phyloP scores from a whole-genome alignment of 1,284 basidiomycete species.

The Cutaneotrichosporon daszewskae region DNA sequence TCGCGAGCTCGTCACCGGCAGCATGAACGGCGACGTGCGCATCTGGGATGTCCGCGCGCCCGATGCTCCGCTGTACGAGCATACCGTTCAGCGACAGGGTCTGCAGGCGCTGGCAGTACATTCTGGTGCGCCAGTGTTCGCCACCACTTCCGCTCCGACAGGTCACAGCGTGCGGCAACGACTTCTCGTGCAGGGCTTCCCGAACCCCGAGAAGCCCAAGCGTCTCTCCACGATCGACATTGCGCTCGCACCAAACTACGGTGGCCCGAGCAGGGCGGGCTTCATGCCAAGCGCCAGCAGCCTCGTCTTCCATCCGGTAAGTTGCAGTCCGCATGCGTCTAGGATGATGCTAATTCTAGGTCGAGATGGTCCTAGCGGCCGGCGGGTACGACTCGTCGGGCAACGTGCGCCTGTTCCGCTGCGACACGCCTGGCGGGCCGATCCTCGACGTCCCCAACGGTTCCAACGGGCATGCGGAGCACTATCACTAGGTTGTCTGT shows the following conservation, averaged over 20 bases:
- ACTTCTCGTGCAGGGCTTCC: conserved; percentile 44
- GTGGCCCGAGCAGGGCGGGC: conserved; percentile 18
- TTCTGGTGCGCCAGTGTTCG: conserved; percentile 75
- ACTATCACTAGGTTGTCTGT: too few relatives aligned
- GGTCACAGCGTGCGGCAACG: conserved; percentile 34
- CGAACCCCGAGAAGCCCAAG: conserved; percentile 31
- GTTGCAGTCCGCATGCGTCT: conserved; percentile 22
- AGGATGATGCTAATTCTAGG: neutral
- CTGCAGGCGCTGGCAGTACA: conserved; percentile 85
- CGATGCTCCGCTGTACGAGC: conserved; percentile 59
- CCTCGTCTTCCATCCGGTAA: conserved; percentile 48
- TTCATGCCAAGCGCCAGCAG: conserved; percentile 42
- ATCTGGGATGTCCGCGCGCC: conserved; percentile 83
- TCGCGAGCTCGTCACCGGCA: conserved; percentile 82
- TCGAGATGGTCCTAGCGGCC: conserved; percentile 45
- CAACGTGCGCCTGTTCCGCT: conserved; percentile 41
- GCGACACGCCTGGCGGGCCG: conserved; percentile 23
- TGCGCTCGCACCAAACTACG: conserved; percentile 28
- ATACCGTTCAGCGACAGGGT: conserved; percentile 65
- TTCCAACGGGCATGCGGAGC: conserved; percentile 3
- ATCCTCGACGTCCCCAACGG: conserved; percentile 8
- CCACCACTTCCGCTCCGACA: conserved; percentile 53
- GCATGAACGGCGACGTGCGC: conserved; percentile 83
- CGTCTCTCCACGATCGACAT: conserved; percentile 35
- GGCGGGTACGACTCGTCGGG: conserved; percentile 44